A percentile compares a stretch with the other conserved stretches of the same genome.
Conservation (phyloP, 768 basidiomycete species). For the Paxillus rubicundulus region DNA sequence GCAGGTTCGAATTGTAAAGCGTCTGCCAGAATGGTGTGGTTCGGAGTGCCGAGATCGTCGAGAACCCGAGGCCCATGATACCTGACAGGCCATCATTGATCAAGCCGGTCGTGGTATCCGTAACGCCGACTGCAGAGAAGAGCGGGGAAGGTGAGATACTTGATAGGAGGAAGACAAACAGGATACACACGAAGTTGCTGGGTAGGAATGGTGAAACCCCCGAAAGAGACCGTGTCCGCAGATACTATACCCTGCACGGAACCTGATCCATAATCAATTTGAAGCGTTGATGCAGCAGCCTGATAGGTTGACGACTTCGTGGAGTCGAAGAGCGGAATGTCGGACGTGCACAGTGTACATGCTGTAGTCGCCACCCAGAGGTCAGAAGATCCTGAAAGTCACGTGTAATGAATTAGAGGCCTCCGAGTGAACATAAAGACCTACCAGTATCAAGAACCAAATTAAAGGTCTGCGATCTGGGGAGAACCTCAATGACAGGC, state of each 20-base stretch:
- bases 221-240: conserved; percentile 63
- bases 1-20: conserved; percentile 39
- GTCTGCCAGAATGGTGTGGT: conserved; percentile 67
- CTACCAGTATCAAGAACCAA: conserved; percentile 86
- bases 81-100: conserved; percentile 56
- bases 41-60: conserved; percentile 52
- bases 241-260: conserved; percentile 52
- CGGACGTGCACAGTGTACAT: conserved; percentile 43
- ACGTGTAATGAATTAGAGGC: not conserved
- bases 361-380: conserved; percentile 73
- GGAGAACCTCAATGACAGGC: not conserved
- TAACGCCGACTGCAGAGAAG: conserved; percentile 52
- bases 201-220: conserved; percentile 51
- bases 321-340: conserved; percentile 45
- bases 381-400: conserved; percentile 57
- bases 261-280: conserved; percentile 71
- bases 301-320: conserved; percentile 41
- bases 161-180: not conserved
- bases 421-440: not conserved
- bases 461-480: conserved; percentile 64
- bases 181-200: conserved; percentile 54
- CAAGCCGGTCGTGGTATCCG: conserved; percentile 43
- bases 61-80: conserved; percentile 75
- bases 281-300: conserved; percentile 20
- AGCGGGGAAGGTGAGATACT: not conserved